Percentiles rank a stretch among this genome's conserved stretches.
phyloP scores from a whole-genome alignment of 1,284 basidiomycete species.

The Trametes hirsuta region DNA sequence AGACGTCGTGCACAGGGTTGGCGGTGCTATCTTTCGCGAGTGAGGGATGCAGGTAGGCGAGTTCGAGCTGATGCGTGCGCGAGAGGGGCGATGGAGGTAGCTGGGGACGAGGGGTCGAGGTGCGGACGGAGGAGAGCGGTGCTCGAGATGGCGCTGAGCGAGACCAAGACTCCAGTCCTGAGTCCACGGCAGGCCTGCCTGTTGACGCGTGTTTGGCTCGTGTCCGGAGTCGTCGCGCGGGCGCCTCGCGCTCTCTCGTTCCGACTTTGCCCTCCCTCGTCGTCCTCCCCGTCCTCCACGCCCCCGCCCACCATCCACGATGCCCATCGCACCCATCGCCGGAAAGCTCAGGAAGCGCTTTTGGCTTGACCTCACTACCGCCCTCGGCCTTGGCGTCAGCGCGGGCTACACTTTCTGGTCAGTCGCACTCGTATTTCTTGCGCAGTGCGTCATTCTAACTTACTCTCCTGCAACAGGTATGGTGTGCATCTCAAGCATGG shows the following conservation, averaged over 20 bases:
- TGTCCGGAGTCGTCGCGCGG: conserved; percentile 17
- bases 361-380: conserved; percentile 76
- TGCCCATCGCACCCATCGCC: conserved; percentile 86
- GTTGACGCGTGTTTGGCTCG: conserved; percentile 34
- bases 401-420: conserved; percentile 82
- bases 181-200: conserved; percentile 21
- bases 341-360: conserved; percentile 89
- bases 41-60: not conserved
- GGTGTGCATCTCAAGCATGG: conserved; percentile 73
- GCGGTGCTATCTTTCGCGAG: not conserved
- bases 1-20: not conserved
- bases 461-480: conserved; percentile 61
- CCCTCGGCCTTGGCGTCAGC: conserved; percentile 72
- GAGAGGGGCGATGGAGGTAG: not conserved
- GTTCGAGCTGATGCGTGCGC: not conserved
- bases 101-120: conserved; percentile 1
- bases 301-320: conserved; percentile 33
- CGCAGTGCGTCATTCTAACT: conserved; percentile 20
- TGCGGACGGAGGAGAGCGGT: conserved; percentile 1
- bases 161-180: conserved; percentile 11
- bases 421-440: conserved; percentile 34
- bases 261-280: conserved; percentile 30
- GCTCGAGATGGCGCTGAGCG: conserved; percentile 12
- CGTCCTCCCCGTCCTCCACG: conserved; percentile 20
- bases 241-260: conserved; percentile 18